Base-by-base conservation (phyloP, 345 rosid species). In the Sonneratia alba region DNA sequence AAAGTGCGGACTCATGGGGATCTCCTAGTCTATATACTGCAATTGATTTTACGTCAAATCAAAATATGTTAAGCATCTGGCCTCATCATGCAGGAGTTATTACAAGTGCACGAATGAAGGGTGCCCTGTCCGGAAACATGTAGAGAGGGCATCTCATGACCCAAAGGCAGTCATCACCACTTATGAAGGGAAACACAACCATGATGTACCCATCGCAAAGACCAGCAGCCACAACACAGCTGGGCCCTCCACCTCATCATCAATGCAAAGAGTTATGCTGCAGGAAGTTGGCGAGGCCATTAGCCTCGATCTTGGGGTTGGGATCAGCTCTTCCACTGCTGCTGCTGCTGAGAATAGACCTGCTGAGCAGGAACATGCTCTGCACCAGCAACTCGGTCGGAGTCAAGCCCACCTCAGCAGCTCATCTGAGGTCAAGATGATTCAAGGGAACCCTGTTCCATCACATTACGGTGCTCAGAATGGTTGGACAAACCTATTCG, bases 271-370 rank as follows among this genome's bases (percentile, higher is more conserved):
- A 86, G 81, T 82, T 66, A 79, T 83, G 76, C 72, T 86, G 0
- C 87, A 82, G 43, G 91, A 87, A 80, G 77, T 72, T 16, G 84
- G 75, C n/a, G 86, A 84, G 69, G 76, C 91, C 70, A 76, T 92
- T 57, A 92, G 99, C 88, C 99, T 95, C 66, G 89, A 90, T 79
- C 98, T 95, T 36, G 97, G 99, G 36, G 98, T 92, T 32, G 99
- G 99, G 72, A 87, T 86, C 22, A 82, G 80, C 79, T 76, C 92
- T 66, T 24, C 36, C 37, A 0, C 70, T 27, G n/a, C 53, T 42
- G 53, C 51, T 24, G 81, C 79, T 71, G 69, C 79, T 7, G 87
- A 92, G 68, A 81, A 76, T 62, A 76, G 82, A 73, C 80, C 81
- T 36, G 77, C 78, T 32, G 84, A 85, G 75, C 91, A 79, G 71